These are phyloP conservation scores for Lycium ferocissimum DNA, from an alignment of 257 asterid species.

Conservation along the genomic window DNA sequence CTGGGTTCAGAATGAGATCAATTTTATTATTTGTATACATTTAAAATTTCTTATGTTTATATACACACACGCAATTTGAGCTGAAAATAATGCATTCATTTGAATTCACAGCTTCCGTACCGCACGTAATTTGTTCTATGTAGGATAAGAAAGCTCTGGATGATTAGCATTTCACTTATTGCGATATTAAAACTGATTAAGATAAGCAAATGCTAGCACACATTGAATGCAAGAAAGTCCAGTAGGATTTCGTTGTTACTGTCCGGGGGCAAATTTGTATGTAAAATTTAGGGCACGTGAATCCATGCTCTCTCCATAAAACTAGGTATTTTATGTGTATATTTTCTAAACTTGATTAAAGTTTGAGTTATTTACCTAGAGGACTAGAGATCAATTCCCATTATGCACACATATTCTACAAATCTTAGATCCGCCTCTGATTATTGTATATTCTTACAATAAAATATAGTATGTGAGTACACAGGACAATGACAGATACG, in stretches of 20 bases:
- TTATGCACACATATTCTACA: too few species aligned
- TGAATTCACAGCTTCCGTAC: background rate
- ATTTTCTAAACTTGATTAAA: too few species aligned
- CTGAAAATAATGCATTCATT: background rate
- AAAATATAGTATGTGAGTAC: too few species aligned
- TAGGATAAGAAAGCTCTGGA: background rate
- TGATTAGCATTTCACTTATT: conserved; percentile 23
- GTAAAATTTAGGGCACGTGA: too few species aligned
- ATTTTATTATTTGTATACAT: background rate
- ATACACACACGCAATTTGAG: background rate
- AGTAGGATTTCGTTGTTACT: background rate
- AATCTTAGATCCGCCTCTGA: too few species aligned
- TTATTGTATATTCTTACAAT: too few species aligned
- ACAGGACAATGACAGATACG: background rate
- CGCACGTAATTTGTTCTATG: background rate
- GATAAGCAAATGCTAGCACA: background rate
- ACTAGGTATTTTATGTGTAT: too few species aligned
- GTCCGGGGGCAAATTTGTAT: background rate
- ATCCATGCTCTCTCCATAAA: too few species aligned
- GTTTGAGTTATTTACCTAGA: too few species aligned
- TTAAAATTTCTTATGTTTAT: background rate
- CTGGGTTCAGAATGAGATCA: background rate
- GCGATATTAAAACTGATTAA: background rate
- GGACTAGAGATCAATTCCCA: too few species aligned
- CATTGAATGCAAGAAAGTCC: background rate